These are phyloP conservation scores for Iris macrosiphon DNA, from an alignment of 106 monocot species.

Conservation along the genomic window DNA sequence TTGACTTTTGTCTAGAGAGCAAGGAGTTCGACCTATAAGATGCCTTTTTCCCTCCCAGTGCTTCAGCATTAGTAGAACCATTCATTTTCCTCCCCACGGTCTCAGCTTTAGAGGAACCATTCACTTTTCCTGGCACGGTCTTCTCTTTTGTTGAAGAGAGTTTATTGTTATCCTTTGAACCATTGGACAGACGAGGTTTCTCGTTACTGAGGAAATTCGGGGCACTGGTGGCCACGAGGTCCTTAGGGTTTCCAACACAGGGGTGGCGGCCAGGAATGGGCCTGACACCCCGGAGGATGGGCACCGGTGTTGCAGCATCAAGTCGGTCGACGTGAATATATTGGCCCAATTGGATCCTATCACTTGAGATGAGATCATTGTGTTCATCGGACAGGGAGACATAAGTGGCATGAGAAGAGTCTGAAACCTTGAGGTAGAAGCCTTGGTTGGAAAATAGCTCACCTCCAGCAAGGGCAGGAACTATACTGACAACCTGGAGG, in stretches of 20 bases:
- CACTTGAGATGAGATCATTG: conserved; percentile 76
- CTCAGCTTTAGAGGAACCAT: conserved; percentile 30
- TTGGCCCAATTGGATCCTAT: conserved; percentile 82
- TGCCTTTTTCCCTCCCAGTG: conserved; percentile 21
- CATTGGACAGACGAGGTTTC: conserved; percentile 16
- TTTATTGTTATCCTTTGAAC: conserved; percentile 10
- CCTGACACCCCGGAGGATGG: conserved; percentile 52
- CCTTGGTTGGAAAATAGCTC: conserved; percentile 80
- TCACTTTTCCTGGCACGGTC: conserved; percentile 26
- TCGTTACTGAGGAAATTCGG: conserved; percentile 28
- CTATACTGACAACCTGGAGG: conserved; percentile 81
- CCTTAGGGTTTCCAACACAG: conserved; percentile 74
- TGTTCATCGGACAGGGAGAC: conserved; percentile 68
- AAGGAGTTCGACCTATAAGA: conserved; percentile 40
- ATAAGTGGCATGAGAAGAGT: conserved; percentile 87
- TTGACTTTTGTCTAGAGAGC: conserved; percentile 30
- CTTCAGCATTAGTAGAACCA: conserved; percentile 22
- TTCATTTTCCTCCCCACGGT: conserved; percentile 26
- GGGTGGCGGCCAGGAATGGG: conserved; percentile 78
- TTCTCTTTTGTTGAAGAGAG: conserved; percentile 24
- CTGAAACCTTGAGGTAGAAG: conserved; percentile 89
- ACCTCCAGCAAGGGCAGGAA: conserved; percentile 65
- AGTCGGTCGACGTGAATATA: conserved; percentile 74
- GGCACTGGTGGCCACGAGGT: conserved; percentile 41
- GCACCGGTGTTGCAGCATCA: conserved; percentile 68